These are phyloP conservation scores for Citeromyces nyonsensis DNA, from an alignment of 805 yeast species.

Conservation along the genomic window DNA sequence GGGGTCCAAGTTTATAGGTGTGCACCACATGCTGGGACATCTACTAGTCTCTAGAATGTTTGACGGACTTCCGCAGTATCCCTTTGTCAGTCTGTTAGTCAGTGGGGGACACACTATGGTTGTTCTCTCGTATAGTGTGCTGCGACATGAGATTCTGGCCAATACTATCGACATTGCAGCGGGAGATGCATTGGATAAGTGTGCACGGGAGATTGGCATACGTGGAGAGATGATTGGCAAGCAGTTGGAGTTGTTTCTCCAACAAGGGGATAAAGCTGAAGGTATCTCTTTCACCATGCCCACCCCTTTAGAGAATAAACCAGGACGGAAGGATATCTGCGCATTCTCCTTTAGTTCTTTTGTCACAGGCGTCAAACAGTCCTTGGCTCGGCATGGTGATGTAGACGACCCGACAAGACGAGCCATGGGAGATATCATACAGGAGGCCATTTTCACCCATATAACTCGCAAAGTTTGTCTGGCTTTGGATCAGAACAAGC, in stretches of 20 bases:
- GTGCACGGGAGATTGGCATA: conserved; percentile 75
- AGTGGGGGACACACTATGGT: conserved; percentile 95
- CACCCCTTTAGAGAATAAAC: conserved; percentile 36
- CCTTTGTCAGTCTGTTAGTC: conserved; percentile 63
- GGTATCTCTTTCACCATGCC: conserved; percentile 11
- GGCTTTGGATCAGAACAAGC: no score
- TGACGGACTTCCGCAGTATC: conserved; percentile 31
- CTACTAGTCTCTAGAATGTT: conserved; percentile 47
- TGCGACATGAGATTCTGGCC: conserved; percentile 57
- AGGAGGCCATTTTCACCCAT: conserved; percentile 59
- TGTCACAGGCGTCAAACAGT: conserved; percentile 12
- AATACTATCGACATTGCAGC: conserved; percentile 80
- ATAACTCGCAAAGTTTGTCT: conserved; percentile 46
- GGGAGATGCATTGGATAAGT: conserved; percentile 89
- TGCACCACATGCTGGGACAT: conserved; percentile 95
- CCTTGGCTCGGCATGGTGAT: conserved; percentile 9
- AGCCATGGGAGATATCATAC: conserved; percentile 41
- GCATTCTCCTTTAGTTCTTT: conserved; percentile 75
- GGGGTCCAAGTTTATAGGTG: conserved; percentile 70
- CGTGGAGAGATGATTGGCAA: conserved; percentile 77
- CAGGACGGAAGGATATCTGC: conserved; percentile 23
- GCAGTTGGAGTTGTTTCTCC: conserved; percentile 50
- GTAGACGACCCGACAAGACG: conserved; percentile 15
- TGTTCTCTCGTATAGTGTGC: conserved; percentile 44
- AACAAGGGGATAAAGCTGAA: conserved; percentile 10